Percentiles rank a stretch among this genome's conserved stretches.
Evolutionary conservation across 257 asterid genomes (phyloP).

Genomic region (Solanum raphanifolium): DNA sequence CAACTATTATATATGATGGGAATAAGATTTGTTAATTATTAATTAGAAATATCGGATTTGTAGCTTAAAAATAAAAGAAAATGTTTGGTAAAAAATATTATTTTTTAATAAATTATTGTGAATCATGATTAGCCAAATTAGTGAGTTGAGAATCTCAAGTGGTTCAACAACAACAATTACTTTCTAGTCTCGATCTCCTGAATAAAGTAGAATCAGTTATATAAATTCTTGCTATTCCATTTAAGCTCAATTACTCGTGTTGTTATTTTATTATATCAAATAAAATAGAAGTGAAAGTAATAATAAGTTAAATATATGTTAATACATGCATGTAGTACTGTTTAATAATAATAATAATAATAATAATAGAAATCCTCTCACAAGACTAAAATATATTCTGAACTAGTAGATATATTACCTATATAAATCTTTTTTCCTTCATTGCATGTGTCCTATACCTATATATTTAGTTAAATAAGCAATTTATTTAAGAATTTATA

Average conservation of each 20-base stretch:
- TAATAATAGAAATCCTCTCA: not conserved
- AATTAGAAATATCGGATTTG: not conserved
- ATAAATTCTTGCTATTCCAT: not conserved
- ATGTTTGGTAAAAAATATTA: not conserved
- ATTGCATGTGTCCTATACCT: not conserved
- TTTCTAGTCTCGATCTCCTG: no score
- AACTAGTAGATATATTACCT: not conserved
- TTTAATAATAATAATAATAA: not conserved
- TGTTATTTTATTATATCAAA: not conserved
- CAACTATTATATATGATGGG: no score
- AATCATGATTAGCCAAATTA: not conserved
- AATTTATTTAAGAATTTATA: not conserved
- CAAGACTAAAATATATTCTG: not conserved
- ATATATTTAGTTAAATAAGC: not conserved
- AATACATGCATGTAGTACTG: not conserved
- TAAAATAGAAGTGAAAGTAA: not conserved
- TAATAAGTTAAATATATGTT: not conserved
- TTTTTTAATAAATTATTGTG: not conserved
- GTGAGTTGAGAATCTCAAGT: not conserved
- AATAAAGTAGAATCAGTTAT: not conserved
- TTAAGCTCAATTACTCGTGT: not conserved
- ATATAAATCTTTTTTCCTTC: not conserved
- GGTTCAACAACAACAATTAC: not conserved
- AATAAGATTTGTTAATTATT: not conserved
- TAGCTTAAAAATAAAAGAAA: fast-evolving